These are phyloP conservation scores for Hyaloscypha variabilis DNA, from an alignment of 495 filamentous ascomycete genomes.

Conservation along the genomic window DNA sequence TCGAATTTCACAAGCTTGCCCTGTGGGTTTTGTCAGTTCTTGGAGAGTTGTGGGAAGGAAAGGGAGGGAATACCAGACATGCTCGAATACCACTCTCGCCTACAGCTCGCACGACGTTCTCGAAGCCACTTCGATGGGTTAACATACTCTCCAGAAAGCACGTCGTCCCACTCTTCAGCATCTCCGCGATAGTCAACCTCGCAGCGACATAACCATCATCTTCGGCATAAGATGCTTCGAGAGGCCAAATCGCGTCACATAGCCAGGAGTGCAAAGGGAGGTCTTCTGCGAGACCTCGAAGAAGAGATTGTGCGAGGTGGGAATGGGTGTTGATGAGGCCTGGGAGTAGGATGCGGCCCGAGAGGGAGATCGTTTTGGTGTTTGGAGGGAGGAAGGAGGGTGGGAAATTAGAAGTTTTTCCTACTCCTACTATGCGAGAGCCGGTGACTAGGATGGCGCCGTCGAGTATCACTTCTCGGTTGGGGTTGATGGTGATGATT, in stretches of 20 bases:
- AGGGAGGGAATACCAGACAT: slow-evolving; percentile 18
- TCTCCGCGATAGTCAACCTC: slow-evolving; percentile 28
- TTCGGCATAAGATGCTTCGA: slow-evolving; percentile 23
- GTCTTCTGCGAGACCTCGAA: slow-evolving; percentile 27
- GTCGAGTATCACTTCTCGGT: slow-evolving; percentile 28
- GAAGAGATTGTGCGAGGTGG: slow-evolving; percentile 29
- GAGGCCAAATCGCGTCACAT: slow-evolving; percentile 28
- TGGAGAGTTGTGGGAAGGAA: neutral
- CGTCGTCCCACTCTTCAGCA: slow-evolving; percentile 29
- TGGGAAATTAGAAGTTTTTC: slow-evolving; percentile 15
- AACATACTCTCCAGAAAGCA: slow-evolving; percentile 32
- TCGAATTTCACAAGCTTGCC: slow-evolving; percentile 31
- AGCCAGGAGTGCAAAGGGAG: slow-evolving; percentile 29
- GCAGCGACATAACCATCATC: slow-evolving; percentile 30
- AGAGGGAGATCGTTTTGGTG: slow-evolving; percentile 20
- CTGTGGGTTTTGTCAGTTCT: slow-evolving; percentile 1
- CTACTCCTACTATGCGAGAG: slow-evolving; percentile 19
- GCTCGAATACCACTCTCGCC: slow-evolving; percentile 25
- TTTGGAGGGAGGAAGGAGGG: slow-evolving; percentile 15
- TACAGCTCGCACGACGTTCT: slow-evolving; percentile 27
- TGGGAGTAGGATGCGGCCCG: slow-evolving; percentile 25
- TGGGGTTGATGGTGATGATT: slow-evolving; percentile 28
- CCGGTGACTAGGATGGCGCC: slow-evolving; percentile 24
- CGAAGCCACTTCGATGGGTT: slow-evolving; percentile 29
- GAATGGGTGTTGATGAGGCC: slow-evolving; percentile 32